Percentiles rank a stretch among this genome's conserved stretches.
phyloP scores from a whole-genome alignment of 2,329 filamentous ascomycete species.

The Atkinsonella texensis region DNA sequence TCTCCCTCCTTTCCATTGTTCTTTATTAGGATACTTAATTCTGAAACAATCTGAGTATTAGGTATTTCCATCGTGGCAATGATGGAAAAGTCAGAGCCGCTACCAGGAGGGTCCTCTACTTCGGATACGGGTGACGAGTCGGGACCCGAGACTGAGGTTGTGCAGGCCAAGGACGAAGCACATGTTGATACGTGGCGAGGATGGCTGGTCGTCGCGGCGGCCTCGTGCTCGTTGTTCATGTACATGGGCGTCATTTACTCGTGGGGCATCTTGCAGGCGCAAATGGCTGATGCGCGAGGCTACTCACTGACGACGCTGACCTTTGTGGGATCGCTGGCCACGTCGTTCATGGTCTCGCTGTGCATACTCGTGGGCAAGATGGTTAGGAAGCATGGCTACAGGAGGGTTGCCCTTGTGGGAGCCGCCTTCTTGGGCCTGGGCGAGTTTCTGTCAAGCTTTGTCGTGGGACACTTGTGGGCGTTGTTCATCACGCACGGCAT shows the following conservation, averaged over 20 bases:
- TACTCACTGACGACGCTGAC: constrained; percentile 15
- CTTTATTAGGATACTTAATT: not conserved
- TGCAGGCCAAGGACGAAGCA: constrained; percentile 16
- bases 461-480: constrained; percentile 11
- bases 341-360: constrained; percentile 17
- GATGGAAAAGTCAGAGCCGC: not conserved
- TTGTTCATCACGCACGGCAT: constrained; percentile 16
- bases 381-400: constrained; percentile 13
- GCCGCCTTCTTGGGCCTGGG: constrained; percentile 15
- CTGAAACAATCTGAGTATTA: not conserved
- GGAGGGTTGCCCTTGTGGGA: constrained; percentile 11
- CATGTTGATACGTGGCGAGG: constrained; percentile 10
- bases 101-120: not conserved
- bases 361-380: constrained; percentile 14
- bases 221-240: constrained; percentile 14
- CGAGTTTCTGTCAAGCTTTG: constrained; percentile 16
- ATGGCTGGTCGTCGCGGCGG: constrained; percentile 16
- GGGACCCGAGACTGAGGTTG: not conserved
- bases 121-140: not conserved
- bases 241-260: constrained; percentile 19
- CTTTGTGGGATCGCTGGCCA: constrained; percentile 17
- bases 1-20: not conserved
- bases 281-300: constrained; percentile 11
- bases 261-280: constrained; percentile 16
- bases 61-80: not conserved